phyloP scores from a whole-genome alignment of 2,329 filamentous ascomycete genomes.

The Lecanosticta acicola region DNA sequence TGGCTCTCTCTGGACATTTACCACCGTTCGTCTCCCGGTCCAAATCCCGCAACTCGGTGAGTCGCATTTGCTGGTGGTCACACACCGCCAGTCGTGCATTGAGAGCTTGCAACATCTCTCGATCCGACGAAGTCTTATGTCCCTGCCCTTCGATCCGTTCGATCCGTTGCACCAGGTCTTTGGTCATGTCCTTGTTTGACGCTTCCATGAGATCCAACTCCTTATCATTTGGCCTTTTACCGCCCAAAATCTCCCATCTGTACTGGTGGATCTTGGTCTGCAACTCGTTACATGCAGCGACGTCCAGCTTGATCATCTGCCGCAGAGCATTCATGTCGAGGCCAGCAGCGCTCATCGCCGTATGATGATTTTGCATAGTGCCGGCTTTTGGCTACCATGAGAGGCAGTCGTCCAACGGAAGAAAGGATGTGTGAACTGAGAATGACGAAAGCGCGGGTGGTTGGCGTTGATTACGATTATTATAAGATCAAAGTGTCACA shows the following conservation, averaged over 20 bases:
- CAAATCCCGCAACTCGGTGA: conserved; percentile 21
- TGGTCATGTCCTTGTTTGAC: conserved; percentile 21
- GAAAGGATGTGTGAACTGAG: conserved; percentile 3
- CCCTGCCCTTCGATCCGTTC: conserved; percentile 21
- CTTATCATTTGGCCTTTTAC: conserved; percentile 11
- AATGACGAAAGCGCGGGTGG: neutral
- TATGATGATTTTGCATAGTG: neutral
- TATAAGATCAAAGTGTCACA: neutral
- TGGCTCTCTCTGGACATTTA: neutral
- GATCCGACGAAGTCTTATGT: conserved; percentile 14
- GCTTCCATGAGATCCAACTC: conserved; percentile 16
- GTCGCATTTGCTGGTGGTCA: conserved; percentile 19
- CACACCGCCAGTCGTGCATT: conserved; percentile 21
- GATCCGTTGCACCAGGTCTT: conserved; percentile 20
- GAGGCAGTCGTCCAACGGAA: conserved; percentile 5
- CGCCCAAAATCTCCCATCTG: conserved; percentile 12
- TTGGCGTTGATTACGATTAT: neutral
- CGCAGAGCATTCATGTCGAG: conserved; percentile 16
- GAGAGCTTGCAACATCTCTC: conserved; percentile 22
- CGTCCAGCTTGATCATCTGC: conserved; percentile 18
- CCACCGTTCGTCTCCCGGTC: conserved; percentile 10
- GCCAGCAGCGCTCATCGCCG: conserved; percentile 13
- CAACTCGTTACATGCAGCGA: conserved; percentile 19
- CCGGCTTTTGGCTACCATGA: neutral
- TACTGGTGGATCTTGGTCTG: conserved; percentile 17